Evolutionary conservation across 371 early-diverging fungal species (phyloP), one percentile per base, ranked within the genome.

Genomic region (Syncephalastrum sp.): DNA sequence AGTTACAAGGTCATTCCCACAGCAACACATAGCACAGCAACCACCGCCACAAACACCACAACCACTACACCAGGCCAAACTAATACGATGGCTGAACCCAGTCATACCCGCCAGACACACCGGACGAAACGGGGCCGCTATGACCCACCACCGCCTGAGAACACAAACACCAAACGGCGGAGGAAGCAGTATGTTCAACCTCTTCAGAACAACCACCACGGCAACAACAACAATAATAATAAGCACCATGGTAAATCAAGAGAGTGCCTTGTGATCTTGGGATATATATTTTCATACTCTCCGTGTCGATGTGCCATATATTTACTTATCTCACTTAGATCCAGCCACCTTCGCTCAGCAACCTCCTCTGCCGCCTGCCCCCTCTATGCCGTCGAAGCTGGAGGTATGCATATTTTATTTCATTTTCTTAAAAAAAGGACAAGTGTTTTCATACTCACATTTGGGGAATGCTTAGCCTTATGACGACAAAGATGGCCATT

Each of bases 401-500:
- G 29, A 29, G 29, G 29, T 29, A 29, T 29, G 29, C 7, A 29
- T 29, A 6, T 7, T 29, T 4, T 29, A 29, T 4, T 21, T 21
- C 2, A 21, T 21, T 21, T 21, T 21, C 2, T 21, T 21, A 29
- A 52, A 17, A 45, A 45, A 45, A 45, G 5, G 46, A 45, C 10
- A 7, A 0, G 21, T 45, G 21, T 24, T 50, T 10, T 50, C 10
- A 13, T 29, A 29, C 29, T 29, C 29, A 29, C 4, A 4, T 29
- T 29, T 29, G 29, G 29, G 29, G 7, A 29, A 29, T 33, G 38
- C 38, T 33, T 33, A 33, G 49, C 71, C 79, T 17, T 83, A 81
- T 77, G 96, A 95, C 68, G 96, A 95, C 73, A 89, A 91, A 65
- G 95, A 96, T 53, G 97, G 97, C 0, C 94, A 96, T 77, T 94